Conservation (phyloP, 257 asterid species). For the Solanum bulbocastanum region DNA sequence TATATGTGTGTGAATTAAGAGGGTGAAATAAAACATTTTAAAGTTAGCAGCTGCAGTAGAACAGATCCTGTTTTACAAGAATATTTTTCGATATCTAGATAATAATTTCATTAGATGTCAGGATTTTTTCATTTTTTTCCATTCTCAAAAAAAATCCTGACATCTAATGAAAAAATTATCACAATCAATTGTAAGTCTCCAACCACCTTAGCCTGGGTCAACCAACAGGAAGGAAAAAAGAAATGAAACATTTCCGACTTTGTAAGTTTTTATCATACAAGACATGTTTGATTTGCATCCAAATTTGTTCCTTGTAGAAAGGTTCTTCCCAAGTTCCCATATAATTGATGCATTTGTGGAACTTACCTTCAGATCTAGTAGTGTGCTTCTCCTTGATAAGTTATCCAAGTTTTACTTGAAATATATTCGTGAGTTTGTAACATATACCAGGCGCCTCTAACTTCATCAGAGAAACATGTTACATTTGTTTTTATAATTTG, state of each 20-base stretch:
- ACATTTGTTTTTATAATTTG: background rate
- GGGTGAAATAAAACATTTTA: background rate
- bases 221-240: background rate
- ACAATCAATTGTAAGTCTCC: background rate
- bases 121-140: background rate
- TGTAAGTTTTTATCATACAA: background rate
- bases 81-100: background rate
- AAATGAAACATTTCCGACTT: background rate
- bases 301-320: background rate
- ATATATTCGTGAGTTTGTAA: background rate
- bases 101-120: background rate
- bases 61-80: background rate
- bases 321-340: background rate
- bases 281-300: background rate
- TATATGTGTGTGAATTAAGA: background rate
- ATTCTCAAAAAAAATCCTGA: background rate
- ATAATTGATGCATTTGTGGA: background rate
- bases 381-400: background rate
- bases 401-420: background rate
- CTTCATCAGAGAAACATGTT: background rate
- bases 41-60: background rate
- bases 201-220: background rate
- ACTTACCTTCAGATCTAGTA: background rate
- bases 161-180: background rate
- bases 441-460: background rate